Base-by-base conservation (phyloP, 2,329 filamentous ascomycete species). In the Fusarium foetens region DNA sequence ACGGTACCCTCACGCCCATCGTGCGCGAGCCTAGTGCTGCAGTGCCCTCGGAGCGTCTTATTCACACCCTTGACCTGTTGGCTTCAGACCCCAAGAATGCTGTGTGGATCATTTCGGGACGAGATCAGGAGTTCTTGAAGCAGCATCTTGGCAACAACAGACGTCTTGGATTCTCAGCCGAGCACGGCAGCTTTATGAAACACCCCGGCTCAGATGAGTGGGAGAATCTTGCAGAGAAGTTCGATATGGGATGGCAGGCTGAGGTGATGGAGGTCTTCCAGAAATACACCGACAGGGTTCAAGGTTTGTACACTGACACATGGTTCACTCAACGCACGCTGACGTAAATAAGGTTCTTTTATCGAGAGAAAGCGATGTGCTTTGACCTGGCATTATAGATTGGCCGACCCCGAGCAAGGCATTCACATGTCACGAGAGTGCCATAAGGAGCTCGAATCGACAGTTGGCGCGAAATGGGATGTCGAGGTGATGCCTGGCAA, bases 51-150 rank as follows among this genome's bases (percentile, higher is more conserved):
- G 92, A 94, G 75, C 90, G 91, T 27, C 89, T 98, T 27, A 91
- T 97, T 53, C 89, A 91, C 35, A 95, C 92, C 2, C 86, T 99
- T 66, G 94, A 92, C 80, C 88, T 89, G 16, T 86, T 99, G 45
- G 93, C 95, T 1, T 87, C 92, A 0, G 94, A 98, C 79, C 90
- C 92, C 21, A 86, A 87, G 63, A 99, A 98, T 77, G 88, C 91
- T 3, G 94, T 99, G n/a, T 99, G 96, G 96, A 97, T 99, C 79
- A 98, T 99, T 78, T 97, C 94, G 58, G 96, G 96, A 16, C 91
- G 96, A 72, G 95, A 98, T 77, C 94, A 97, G 79, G 92, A 92
- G 12, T 99, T 99, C 83, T 84, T 99, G 66, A 90, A 93, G 73
- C 92, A 97, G 74, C 95, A 95, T 84, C 91, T 98, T 80, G 96